Conservation (phyloP, 768 basidiomycete genomes). For the Holtermannia corniformis region DNA sequence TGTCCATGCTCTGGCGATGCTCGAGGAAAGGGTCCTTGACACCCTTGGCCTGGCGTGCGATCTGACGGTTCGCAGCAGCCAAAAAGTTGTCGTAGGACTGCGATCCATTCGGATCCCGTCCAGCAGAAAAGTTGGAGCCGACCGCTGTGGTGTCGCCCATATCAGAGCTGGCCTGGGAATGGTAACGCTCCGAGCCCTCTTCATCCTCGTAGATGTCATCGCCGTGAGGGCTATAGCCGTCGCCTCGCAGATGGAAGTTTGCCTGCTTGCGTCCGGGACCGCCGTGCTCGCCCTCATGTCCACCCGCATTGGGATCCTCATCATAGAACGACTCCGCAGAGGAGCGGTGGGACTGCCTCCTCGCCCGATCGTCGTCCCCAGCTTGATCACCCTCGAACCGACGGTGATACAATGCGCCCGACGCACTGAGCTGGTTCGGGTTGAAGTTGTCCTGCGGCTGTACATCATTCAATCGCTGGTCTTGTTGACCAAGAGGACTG, state of each 20-base stretch:
- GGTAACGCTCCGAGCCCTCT: constrained; percentile 39
- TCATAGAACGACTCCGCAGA: constrained; percentile 42
- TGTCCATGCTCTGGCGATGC: constrained; percentile 24
- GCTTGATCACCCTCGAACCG: constrained; percentile 20
- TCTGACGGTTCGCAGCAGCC: constrained; percentile 71
- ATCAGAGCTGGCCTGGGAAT: constrained; percentile 34
- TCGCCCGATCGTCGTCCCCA: constrained; percentile 10
- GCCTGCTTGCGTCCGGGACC: constrained; percentile 43
- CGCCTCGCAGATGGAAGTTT: constrained; percentile 42
- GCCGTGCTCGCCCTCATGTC: too few relatives aligned
- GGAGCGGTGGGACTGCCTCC: constrained; percentile 23
- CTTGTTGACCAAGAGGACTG: neutral
- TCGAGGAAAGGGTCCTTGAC: constrained; percentile 74
- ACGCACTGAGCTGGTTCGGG: constrained; percentile 7
- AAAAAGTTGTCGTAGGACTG: constrained; percentile 68
- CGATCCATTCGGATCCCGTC: constrained; percentile 13
- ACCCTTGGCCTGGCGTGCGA: constrained; percentile 67
- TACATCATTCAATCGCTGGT: neutral
- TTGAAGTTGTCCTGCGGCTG: constrained; percentile 6
- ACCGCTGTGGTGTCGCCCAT: constrained; percentile 28
- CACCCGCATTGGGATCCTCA: constrained; percentile 39
- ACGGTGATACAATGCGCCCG: constrained; percentile 30
- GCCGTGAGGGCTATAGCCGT: constrained; percentile 6
- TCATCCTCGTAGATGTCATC: constrained; percentile 52
- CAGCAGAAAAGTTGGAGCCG: constrained; percentile 10